Evolutionary conservation across 345 rosid species (phyloP), one percentile per base, ranked within the genome.

Genomic region (Melaleuca alternifolia): DNA sequence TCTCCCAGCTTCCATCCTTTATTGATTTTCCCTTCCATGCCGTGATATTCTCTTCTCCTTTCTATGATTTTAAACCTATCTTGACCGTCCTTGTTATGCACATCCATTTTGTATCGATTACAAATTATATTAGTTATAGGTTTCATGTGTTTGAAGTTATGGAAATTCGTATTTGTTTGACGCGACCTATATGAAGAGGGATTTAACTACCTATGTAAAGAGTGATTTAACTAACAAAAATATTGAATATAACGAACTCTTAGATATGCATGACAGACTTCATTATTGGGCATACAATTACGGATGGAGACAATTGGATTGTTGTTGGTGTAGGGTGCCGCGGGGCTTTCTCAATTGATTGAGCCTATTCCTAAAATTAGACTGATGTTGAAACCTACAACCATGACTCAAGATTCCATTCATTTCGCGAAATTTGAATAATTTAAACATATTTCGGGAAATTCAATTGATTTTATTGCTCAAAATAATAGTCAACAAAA

Each of bases 381-480:
- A 26, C 30, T n/a, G n/a, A 57, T 57, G 15, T 57, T 57, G 1
- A 57, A 11, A 57, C 15, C 12, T 11, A 6, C 62, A 11, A 57
- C 14, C 6, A 57, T 3, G 62, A 57, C 26, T 26, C 24, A 57
- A 57, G 28, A 3, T 11, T 26, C 26, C 26, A 0, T 57, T 57
- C 26, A 0, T 57, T 57, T 57, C 28, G 1, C 1, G 0, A 5
- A 57, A 57, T 11, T 10, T 57, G 26, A 24, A 56, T 10, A 13
- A 24, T 11, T 57, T 26, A 11, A 26, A 56, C 24, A 57, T 5
- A 57, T 57, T 57, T 57, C 6, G 0, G 3, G 24, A 24, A 57
- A 24, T 57, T n/a, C n/a, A 28, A 57, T 57, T 26, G 5, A 24
- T 0, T 24, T 0, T 24, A 57, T 11, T 2, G 0, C 1, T 57